A percentile compares a stretch with the other conserved stretches of the same genome.
Conservation (phyloP, 192 early-diverging fungal species). For the Rhizophagus clarus region DNA sequence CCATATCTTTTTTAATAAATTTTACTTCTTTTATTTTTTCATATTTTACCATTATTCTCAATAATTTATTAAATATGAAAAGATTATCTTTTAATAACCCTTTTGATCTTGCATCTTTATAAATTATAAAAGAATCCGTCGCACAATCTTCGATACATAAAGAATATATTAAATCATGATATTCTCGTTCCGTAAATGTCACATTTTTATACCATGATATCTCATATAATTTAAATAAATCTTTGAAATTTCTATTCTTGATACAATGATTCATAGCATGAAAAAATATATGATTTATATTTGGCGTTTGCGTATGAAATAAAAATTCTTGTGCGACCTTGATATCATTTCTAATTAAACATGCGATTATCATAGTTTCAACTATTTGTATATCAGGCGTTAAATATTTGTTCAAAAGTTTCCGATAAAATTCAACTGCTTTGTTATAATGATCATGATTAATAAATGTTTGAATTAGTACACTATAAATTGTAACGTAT, state of each 20-base stretch:
- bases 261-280: neutral
- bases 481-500: slow-evolving; percentile 1
- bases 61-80: neutral
- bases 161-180: neutral
- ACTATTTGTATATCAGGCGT: neutral
- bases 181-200: neutral
- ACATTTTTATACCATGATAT: neutral
- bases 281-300: neutral
- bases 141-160: neutral
- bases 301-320: neutral
- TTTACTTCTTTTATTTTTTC: neutral
- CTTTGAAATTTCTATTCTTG: neutral
- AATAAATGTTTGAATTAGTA: slow-evolving; percentile 17
- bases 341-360: neutral
- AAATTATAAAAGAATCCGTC: neutral
- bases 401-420: neutral
- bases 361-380: neutral
- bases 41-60: neutral
- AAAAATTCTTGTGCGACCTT: neutral
- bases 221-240: neutral
- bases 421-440: neutral
- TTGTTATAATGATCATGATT: neutral
- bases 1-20: neutral
- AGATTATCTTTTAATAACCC: neutral
- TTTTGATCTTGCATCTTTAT: slow-evolving; percentile 15